Evolutionary conservation across 352 stramenopile species (phyloP).

Genomic region (Pythium plurisporium): DNA sequence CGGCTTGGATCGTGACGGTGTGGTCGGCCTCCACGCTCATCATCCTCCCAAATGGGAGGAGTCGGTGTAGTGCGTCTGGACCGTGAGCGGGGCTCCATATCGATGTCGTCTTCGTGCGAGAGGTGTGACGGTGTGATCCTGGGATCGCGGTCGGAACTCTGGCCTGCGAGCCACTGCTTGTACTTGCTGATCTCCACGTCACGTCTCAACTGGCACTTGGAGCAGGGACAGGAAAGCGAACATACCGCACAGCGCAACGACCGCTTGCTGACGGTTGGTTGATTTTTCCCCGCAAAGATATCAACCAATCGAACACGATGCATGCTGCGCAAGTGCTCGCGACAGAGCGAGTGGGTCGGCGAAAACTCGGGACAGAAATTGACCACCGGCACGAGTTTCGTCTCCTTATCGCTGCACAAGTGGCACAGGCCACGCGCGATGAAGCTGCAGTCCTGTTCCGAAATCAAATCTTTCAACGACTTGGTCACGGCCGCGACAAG

Average conservation of each 20-base stretch:
- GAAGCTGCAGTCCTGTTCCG: conserved; percentile 63
- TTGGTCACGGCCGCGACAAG: conserved; percentile 43
- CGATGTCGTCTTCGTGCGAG: background rate
- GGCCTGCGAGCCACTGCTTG: conserved; percentile 24
- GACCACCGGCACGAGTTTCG: conserved; percentile 54
- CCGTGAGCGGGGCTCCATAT: no score
- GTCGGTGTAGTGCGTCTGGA: no score
- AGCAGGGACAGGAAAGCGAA: conserved; percentile 52
- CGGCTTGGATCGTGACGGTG: background rate
- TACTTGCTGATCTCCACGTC: conserved; percentile 28
- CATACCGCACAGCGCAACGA: conserved; percentile 62
- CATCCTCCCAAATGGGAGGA: no score
- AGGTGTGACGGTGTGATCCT: background rate
- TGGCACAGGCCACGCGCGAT: conserved; percentile 69
- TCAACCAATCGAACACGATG: conserved; percentile 68
- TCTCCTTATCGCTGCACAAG: conserved; percentile 46
- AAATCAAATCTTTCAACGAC: conserved; percentile 52
- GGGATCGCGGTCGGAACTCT: background rate
- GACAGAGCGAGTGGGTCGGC: conserved; percentile 66
- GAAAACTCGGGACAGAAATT: conserved; percentile 72
- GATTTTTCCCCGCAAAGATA: conserved; percentile 68
- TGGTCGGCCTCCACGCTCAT: background rate
- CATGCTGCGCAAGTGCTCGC: conserved; percentile 66
- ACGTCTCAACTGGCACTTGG: conserved; percentile 38
- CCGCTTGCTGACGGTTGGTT: conserved; percentile 57